Conservation (phyloP, 805 yeast genomes). For the Saccharomycopsis sp. region DNA sequence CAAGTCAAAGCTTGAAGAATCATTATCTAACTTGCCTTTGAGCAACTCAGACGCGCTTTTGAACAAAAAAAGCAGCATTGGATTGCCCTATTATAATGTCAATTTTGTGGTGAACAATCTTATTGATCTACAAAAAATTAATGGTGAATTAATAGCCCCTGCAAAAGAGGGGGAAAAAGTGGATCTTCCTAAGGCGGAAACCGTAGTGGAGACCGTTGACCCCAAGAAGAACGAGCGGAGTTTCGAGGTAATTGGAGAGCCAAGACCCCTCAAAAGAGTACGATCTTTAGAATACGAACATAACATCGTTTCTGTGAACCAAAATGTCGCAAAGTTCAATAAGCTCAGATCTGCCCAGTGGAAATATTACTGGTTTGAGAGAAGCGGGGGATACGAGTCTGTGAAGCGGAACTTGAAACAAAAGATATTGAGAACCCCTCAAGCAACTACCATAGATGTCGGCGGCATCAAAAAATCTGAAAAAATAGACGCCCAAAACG, state of each 20-base stretch:
- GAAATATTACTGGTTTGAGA: constrained; percentile 21
- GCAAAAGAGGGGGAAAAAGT: neutral
- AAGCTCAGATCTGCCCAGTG: constrained; percentile 15
- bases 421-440: constrained; percentile 1
- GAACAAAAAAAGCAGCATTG: constrained; percentile 10
- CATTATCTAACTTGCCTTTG: constrained; percentile 9
- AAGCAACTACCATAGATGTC: neutral
- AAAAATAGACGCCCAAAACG: neutral
- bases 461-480: too few relatives aligned
- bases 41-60: neutral
- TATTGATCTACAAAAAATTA: constrained; percentile 1
- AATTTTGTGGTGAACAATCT: constrained; percentile 7
- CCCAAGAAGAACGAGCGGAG: neutral
- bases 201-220: neutral
- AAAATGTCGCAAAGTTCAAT: constrained; percentile 8
- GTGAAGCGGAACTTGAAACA: constrained; percentile 11
- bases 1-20: constrained; percentile 14
- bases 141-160: neutral
- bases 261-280: constrained; percentile 8
- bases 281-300: constrained; percentile 17
- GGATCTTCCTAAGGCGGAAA: neutral
- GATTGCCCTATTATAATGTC: constrained; percentile 9
- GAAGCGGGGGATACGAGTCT: constrained; percentile 16
- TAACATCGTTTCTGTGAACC: constrained; percentile 18
- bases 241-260: constrained; percentile 2